Percentiles rank a stretch among this genome's conserved stretches.
phyloP scores from a whole-genome alignment of 148 eudicot genomes.

The Heliamphora exappendiculata region DNA sequence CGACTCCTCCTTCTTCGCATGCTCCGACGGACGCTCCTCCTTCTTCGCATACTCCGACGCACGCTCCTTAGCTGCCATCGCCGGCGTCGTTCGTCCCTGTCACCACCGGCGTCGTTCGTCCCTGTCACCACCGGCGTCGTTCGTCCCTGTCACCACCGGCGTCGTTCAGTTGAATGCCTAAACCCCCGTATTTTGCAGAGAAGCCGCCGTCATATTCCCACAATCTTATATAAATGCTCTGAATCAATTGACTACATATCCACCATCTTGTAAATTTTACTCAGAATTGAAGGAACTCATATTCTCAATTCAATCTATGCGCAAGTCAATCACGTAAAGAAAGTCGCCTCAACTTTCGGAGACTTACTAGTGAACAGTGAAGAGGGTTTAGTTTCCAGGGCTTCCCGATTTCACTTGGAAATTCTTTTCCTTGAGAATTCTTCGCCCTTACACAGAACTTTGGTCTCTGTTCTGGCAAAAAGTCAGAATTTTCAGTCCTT shows the following conservation, averaged over 20 bases:
- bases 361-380: slow-evolving; percentile 30
- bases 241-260: slow-evolving; percentile 29
- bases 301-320: slow-evolving; percentile 63
- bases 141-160: too few species aligned
- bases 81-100: too few species aligned
- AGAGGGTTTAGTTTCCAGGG: slow-evolving; percentile 28
- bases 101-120: too few species aligned
- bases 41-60: too few species aligned
- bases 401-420: slow-evolving; percentile 57
- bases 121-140: too few species aligned
- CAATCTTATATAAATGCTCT: slow-evolving; percentile 39
- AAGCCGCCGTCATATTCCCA: slow-evolving; percentile 73
- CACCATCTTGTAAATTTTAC: slow-evolving; percentile 24
- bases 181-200: too few species aligned
- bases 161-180: too few species aligned
- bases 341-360: slow-evolving; percentile 48
- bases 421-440: slow-evolving; percentile 81
- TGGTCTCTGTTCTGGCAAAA: slow-evolving; percentile 59
- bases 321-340: slow-evolving; percentile 65
- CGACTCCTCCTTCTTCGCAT: too few species aligned
- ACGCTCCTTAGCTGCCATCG: too few species aligned
- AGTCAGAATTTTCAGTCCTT: slow-evolving; percentile 27
- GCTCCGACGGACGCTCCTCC: too few species aligned
- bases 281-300: slow-evolving; percentile 34
- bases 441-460: slow-evolving; percentile 55